Evolutionary conservation across 2,329 filamentous ascomycete species (phyloP), one percentile per base, ranked within the genome.

Genomic region (Beauveria brongniartii): DNA sequence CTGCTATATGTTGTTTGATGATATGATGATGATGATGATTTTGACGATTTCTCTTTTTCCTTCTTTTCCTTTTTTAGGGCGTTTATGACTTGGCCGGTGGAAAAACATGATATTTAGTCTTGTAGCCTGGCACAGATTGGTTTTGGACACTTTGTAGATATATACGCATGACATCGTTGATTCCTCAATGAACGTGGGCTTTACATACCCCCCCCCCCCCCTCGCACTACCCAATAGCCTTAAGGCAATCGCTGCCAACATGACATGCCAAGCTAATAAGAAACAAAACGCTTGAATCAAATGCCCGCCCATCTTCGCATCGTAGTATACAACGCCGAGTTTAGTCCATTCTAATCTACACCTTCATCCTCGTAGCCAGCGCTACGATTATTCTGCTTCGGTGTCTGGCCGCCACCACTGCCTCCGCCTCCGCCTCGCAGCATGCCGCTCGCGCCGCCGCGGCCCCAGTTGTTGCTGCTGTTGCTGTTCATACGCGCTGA

Each of bases 401-500:
- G 10, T 22, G 28, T 43, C 20, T 37, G 43, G 30, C 26, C 24
- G 30, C 26, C 24, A 30, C 41, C 62, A 60, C 46, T 37, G 62
- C 72, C 74, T 40, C 75, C 34, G 62, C 72, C 74, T 34, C 75
- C 34, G 62, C 72, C 74, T 40, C 75, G 69, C 51, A 79, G 65
- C 69, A 79, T 69, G 40, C 77, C 76, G 63, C 75, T 78, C 18
- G 76, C 77, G 46, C 76, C 75, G 60, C 74, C 71, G 4, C 72
- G 71, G 3, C 73, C 69, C 73, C 73, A 77, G 55, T 71, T 71
- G 55, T 69, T 68, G 69, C 67, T 71, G 55, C 74, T 75, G 24
- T 76, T 74, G 5, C 75, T 71, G 65, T 81, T 70, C 71, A 82
- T 70, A 4, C 48, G 50, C 6, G 55, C 34, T 22, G 55, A 22